Evolutionary conservation across 2,329 filamentous ascomycete genomes (phyloP).

Genomic region (Helminthosporium solani): DNA sequence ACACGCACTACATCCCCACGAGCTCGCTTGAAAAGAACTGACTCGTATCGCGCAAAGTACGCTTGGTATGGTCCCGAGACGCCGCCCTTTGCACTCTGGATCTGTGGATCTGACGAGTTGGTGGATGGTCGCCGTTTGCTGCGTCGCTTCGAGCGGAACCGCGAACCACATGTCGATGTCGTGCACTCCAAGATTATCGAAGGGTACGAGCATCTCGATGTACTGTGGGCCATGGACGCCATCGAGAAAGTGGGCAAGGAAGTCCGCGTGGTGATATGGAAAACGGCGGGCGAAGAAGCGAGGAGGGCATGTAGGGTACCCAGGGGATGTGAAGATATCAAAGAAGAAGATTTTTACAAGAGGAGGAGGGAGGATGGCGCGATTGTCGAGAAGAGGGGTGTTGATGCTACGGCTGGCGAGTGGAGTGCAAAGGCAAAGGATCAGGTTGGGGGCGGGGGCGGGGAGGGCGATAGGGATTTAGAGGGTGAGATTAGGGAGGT

Average conservation of each 20-base stretch:
- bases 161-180: slow-evolving; percentile 78
- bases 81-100: slow-evolving; percentile 86
- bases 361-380: slow-evolving; percentile 13
- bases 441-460: slow-evolving; percentile 29
- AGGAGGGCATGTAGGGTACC: slow-evolving; percentile 64
- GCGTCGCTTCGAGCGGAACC: slow-evolving; percentile 69
- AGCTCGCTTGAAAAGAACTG: neutral
- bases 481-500: slow-evolving; percentile 14
- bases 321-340: slow-evolving; percentile 58
- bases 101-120: slow-evolving; percentile 77
- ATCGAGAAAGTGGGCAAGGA: slow-evolving; percentile 81
- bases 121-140: slow-evolving; percentile 79
- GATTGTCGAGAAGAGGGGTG: slow-evolving; percentile 14
- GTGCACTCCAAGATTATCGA: slow-evolving; percentile 82
- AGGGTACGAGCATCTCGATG: slow-evolving; percentile 86
- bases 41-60: slow-evolving; percentile 38
- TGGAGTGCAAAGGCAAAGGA: slow-evolving; percentile 31
- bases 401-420: slow-evolving; percentile 34
- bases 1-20: neutral
- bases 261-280: slow-evolving; percentile 80
- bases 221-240: slow-evolving; percentile 91
- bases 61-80: slow-evolving; percentile 81
- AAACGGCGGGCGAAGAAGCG: slow-evolving; percentile 61
- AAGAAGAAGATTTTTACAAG: slow-evolving; percentile 24
- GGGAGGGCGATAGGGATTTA: slow-evolving; percentile 24